These are phyloP conservation scores for Suhomyces kilbournensis DNA, from an alignment of 805 yeast genomes.

Conservation along the genomic window DNA sequence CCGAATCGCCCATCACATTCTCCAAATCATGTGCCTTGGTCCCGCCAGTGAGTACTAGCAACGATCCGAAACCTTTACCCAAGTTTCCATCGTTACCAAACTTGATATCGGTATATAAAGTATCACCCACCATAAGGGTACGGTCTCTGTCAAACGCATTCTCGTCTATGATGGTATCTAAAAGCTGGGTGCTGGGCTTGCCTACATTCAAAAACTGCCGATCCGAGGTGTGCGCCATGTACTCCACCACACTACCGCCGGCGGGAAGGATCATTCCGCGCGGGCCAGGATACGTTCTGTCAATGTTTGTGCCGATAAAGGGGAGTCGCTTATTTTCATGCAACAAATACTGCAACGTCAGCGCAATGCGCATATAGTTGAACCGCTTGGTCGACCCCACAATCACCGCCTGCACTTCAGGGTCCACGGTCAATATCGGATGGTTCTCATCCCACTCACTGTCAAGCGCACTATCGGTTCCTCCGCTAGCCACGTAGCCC, in stretches of 20 bases:
- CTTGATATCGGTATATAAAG: conserved; percentile 41
- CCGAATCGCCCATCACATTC: conserved; percentile 5
- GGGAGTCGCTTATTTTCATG: conserved; percentile 30
- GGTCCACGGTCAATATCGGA: conserved; percentile 29
- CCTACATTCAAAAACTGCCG: conserved; percentile 36
- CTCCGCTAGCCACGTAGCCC: conserved; percentile 37
- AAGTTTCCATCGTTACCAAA: conserved; percentile 40
- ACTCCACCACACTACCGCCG: conserved; percentile 40
- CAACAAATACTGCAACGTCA: conserved; percentile 37
- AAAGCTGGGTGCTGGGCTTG: conserved; percentile 32
- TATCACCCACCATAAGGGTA: conserved; percentile 42
- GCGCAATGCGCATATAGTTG: conserved; percentile 35
- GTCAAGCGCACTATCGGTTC: conserved; percentile 28
- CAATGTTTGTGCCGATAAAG: conserved; percentile 41
- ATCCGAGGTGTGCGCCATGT: conserved; percentile 33
- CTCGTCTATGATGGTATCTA: conserved; percentile 27
- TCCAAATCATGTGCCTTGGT: conserved; percentile 25
- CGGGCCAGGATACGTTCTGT: conserved; percentile 39
- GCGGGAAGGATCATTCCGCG: conserved; percentile 38
- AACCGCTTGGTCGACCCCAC: conserved; percentile 39
- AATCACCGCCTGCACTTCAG: conserved; percentile 38
- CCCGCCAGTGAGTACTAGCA: conserved; percentile 39
- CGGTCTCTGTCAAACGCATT: conserved; percentile 24
- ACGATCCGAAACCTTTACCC: conserved; percentile 28
- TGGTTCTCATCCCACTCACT: conserved; percentile 22